phyloP scores from a whole-genome alignment of 1,139 yeast genomes.

The Yamadazyma dushanensis region DNA sequence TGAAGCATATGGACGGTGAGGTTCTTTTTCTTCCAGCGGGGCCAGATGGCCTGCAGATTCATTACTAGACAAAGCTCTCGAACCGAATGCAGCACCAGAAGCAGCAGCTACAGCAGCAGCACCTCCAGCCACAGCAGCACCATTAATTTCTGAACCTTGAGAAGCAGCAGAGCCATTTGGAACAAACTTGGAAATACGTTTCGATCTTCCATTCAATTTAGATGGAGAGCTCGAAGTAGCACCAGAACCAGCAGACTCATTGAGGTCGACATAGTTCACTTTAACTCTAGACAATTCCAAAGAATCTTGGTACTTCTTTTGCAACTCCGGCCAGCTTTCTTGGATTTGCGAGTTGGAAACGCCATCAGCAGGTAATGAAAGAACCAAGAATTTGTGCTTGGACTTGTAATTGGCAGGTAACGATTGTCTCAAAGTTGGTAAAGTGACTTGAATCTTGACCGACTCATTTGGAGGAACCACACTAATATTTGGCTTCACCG shows the following conservation, averaged over 20 bases:
- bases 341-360: conserved; percentile 7
- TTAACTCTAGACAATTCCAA: conserved; percentile 11
- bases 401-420: conserved; percentile 17
- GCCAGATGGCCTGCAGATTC: background rate
- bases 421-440: conserved; percentile 15
- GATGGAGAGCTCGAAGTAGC: conserved; percentile 7
- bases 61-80: conserved; percentile 5
- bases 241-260: conserved; percentile 3
- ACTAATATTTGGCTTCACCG: conserved; percentile 17
- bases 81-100: conserved; percentile 10
- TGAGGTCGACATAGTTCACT: conserved; percentile 13
- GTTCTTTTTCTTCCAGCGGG: background rate
- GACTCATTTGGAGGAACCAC: conserved; percentile 13
- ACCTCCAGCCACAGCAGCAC: conserved; percentile 8
- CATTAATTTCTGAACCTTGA: conserved; percentile 5
- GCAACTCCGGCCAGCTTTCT: conserved; percentile 17
- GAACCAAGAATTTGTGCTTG: conserved; percentile 17
- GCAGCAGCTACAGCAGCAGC: conserved; percentile 14
- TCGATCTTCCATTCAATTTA: conserved; percentile 18
- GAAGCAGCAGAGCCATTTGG: conserved; percentile 16
- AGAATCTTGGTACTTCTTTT: conserved; percentile 10
- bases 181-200: conserved; percentile 19
- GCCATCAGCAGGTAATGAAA: conserved; percentile 17
- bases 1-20: conserved; percentile 2
- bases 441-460: conserved; percentile 14